Evolutionary conservation across 106 monocot species (phyloP).

Genomic region (Ottelia alismoides): DNA sequence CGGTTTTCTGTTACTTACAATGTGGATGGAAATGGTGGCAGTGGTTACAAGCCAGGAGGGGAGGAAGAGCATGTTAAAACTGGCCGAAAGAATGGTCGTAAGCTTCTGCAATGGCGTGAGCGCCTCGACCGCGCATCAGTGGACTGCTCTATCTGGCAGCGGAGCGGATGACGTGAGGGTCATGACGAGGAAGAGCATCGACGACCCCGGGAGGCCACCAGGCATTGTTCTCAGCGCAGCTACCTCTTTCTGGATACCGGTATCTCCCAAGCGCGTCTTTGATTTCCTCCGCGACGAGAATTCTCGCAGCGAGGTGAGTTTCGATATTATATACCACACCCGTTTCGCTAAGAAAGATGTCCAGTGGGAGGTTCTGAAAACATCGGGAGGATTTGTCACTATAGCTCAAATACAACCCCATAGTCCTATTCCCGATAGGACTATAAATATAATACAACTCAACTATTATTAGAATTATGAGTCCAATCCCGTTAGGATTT

Average conservation of each 20-base stretch:
- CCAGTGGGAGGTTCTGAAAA: no score
- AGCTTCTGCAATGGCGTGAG: slow-evolving; percentile 82
- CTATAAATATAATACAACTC: no score
- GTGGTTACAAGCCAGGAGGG: no score
- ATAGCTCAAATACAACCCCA: slow-evolving; percentile 7
- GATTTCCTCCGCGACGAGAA: slow-evolving; percentile 85
- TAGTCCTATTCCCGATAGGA: neutral
- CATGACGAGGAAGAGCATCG: slow-evolving; percentile 77
- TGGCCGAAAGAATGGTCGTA: slow-evolving; percentile 86
- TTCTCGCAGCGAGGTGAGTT: slow-evolving; percentile 91
- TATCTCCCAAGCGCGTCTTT: slow-evolving; percentile 70
- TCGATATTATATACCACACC: no score
- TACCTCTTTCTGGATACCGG: slow-evolving; percentile 84
- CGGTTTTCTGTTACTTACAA: no score
- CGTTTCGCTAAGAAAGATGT: no score
- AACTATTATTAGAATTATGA: no score
- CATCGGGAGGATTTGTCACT: no score
- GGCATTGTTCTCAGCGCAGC: slow-evolving; percentile 85
- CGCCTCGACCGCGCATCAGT: slow-evolving; percentile 62
- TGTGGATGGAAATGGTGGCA: no score
- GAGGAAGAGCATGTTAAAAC: slow-evolving; percentile 84
- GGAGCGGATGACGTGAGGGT: slow-evolving; percentile 72
- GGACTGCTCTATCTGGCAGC: slow-evolving; percentile 76
- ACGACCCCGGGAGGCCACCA: slow-evolving; percentile 71
- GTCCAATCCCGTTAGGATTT: no score